Evolutionary conservation across 805 yeast species (phyloP), one percentile per base, ranked within the genome.

Genomic region (Schwanniomyces sp.): DNA sequence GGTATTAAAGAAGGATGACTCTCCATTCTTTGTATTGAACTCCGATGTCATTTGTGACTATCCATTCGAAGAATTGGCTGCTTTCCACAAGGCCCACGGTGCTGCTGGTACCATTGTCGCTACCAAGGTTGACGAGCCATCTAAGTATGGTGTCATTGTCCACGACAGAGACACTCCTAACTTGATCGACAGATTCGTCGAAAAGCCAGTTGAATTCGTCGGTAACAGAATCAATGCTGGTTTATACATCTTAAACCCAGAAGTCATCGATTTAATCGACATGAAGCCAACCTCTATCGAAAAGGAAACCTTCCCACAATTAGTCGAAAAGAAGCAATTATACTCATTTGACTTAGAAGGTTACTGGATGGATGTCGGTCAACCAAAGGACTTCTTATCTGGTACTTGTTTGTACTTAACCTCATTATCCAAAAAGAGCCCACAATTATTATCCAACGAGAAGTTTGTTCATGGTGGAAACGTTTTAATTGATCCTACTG

Each of bases 311-410:
- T 94, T 94, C 97, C 99, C 99, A 64, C 76, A 79, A 63, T 82
- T 94, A 63, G 97, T 95, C 57, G 95, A 88, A 75, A 77, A 86
- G 68, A 91, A 86, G 67, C 81, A 86, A 52, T 81, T 94, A 64
- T 94, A 85, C 81, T 91, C 98, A 46, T 94, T 88, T 66, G 99
- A 94, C 74, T 84, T 94, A 67, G 97, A 94, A 80, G 98, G 99
- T 58, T 94, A 85, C 88, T 94, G 99, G 99, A 94, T 94, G 99
- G 99, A 94, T 74, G 97, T 94, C 60, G 99, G 99, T 74, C 99
- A 94, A 81, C 99, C 99, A 82, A 94, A 92, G 84, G 99, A 94
- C 76, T 94, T 91, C 85, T 76, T 94, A 57, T 85, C 96, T 51
- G 99, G 99, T 73, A 89, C 97, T 63, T 84, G 91, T 61, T 79